A percentile compares a stretch with the other conserved stretches of the same genome.
Evolutionary conservation across 2,329 filamentous ascomycete species (phyloP).

Genomic region (Cordyceps javanica): DNA sequence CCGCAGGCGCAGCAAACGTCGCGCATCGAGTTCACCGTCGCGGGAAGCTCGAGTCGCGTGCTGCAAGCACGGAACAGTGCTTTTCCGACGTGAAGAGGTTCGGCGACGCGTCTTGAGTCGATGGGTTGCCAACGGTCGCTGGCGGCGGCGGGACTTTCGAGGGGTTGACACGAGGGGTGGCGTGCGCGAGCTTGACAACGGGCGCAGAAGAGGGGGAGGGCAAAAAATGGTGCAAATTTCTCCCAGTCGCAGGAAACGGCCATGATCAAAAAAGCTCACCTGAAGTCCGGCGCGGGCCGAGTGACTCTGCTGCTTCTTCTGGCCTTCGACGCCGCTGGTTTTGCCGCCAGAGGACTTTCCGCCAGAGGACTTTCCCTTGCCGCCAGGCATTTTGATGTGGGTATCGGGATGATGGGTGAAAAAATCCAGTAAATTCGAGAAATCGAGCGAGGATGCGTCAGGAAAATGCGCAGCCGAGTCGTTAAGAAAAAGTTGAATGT

Average conservation of each 20-base stretch:
- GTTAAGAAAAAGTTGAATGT: neutral
- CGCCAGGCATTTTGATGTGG: conserved; percentile 60
- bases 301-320: conserved; percentile 91
- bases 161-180: neutral
- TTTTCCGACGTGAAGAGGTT: neutral
- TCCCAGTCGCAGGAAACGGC: neutral
- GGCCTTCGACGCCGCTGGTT: conserved; percentile 50
- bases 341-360: conserved; percentile 85
- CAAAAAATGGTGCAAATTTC: conserved; percentile 11
- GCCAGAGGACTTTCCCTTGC: conserved; percentile 89
- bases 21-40: conserved; percentile 6
- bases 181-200: neutral
- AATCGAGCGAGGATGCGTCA: neutral
- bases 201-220: conserved; percentile 15
- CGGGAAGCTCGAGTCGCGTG: neutral
- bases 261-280: conserved; percentile 51
- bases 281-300: conserved; percentile 92
- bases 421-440: conserved; percentile 2
- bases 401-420: conserved; percentile 6
- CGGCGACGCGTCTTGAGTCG: conserved; percentile 8
- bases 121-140: neutral
- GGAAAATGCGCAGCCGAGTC: neutral
- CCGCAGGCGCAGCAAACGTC: conserved; percentile 1
- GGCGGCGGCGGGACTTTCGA: neutral
- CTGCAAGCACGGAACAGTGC: neutral